phyloP scores from a whole-genome alignment of 441 rosid species.

The Adansonia gregorii region DNA sequence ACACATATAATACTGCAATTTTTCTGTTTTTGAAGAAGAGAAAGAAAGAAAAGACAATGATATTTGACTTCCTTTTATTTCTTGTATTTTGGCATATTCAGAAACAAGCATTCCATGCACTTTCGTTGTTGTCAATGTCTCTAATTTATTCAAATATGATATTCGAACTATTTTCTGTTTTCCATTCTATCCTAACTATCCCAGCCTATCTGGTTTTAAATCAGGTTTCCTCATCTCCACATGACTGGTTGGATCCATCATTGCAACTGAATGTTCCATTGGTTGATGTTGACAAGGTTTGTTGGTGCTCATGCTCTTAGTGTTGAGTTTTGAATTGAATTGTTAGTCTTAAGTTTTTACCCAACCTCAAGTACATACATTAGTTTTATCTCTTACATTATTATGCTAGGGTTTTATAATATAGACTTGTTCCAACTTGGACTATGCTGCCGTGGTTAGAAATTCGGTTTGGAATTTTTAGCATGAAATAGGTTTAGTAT shows the following conservation, averaged over 20 bases:
- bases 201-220: constrained; percentile 29
- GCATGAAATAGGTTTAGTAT: neutral
- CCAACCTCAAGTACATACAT: neutral
- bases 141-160: neutral
- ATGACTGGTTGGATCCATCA: constrained; percentile 74
- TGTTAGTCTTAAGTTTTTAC: constrained; percentile 15
- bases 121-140: neutral
- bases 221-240: constrained; percentile 60
- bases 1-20: neutral
- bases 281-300: constrained; percentile 97
- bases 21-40: neutral
- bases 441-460: constrained; percentile 10
- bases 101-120: neutral
- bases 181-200: constrained; percentile 22
- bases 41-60: neutral
- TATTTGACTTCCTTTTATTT: neutral
- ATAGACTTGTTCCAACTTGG: constrained; percentile 16
- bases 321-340: constrained; percentile 10
- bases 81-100: neutral
- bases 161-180: constrained; percentile 11
- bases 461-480: constrained; percentile 13
- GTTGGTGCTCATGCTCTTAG: constrained; percentile 13
- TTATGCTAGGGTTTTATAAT: neutral
- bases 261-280: constrained; percentile 83
- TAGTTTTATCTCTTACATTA: neutral